Percentiles rank a stretch among this genome's conserved stretches.
Evolutionary conservation across 305 asterid genomes (phyloP).

Genomic region (Petunia hybrid): DNA sequence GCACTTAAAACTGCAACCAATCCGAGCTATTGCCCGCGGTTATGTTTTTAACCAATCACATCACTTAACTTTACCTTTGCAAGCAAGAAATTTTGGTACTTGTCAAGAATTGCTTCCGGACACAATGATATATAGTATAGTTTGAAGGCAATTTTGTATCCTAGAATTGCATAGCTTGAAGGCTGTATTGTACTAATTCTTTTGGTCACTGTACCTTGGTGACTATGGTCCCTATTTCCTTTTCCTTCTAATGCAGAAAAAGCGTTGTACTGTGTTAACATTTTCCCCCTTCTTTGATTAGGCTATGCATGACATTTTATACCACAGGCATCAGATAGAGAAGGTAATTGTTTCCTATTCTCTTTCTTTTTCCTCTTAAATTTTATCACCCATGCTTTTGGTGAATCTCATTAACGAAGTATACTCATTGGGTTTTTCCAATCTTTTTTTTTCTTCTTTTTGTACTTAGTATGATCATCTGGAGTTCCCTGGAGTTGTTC

Average conservation of each 20-base stretch:
- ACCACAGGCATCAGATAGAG: constrained; percentile 71
- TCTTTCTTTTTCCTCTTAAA: constrained; percentile 14
- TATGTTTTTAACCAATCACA: not conserved
- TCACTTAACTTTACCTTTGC: not conserved
- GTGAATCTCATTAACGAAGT: constrained; percentile 6
- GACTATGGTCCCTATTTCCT: constrained; percentile 5
- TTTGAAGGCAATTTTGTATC: not conserved
- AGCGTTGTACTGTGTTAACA: not conserved
- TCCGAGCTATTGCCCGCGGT: not conserved
- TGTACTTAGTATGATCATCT: constrained; percentile 86
- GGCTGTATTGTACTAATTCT: not conserved
- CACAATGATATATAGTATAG: not conserved
- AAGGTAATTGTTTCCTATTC: constrained; percentile 53
- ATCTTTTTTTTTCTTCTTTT: constrained; percentile 11
- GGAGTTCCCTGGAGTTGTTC: constrained; percentile 97
- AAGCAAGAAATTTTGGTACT: not conserved
- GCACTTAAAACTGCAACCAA: not conserved
- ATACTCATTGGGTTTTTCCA: constrained; percentile 25
- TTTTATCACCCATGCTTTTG: not conserved
- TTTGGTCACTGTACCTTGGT: not conserved
- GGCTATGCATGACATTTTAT: constrained; percentile 96
- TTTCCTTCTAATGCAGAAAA: not conserved
- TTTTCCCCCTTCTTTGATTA: constrained; percentile 37
- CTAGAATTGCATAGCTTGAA: not conserved
- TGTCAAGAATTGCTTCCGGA: not conserved